Evolutionary conservation across 1,139 yeast genomes (phyloP), one percentile per base, ranked within the genome.

Genomic region (Debaryomycetaceae sp.): DNA sequence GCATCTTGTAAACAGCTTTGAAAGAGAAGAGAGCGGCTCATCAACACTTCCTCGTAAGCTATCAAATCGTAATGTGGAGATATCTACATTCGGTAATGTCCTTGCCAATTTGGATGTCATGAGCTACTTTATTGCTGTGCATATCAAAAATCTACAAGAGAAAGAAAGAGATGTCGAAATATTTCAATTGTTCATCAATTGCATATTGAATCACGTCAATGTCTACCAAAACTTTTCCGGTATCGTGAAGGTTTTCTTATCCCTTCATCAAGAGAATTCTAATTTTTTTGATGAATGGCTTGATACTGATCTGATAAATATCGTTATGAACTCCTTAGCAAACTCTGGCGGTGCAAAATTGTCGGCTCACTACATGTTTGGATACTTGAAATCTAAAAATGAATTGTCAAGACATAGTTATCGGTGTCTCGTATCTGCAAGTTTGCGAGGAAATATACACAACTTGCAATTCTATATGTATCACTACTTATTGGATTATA

Each of bases 201-300:
- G 78, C 48, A 41, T 72, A 6, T 52, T 74, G 24, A 65, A 69
- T 47, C 78, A 72, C 51, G 52, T 70, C 22, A 60, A 58, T 37
- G 45, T 63, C 13, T 58, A 65, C 46, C 76, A 71, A 46, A 72
- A 71, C 48, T 66, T 68, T 41, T 57, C 70, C 0, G 76, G 70
- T 0, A 51, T 63, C 2, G 59, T 60, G 0, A 51, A 56, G 35
- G 63, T 61, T 0, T 51, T 73, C 9, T 42, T 47, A 4, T 52
- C 52, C 5, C 43, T 70, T 6, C 55, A 59, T 27, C 45, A 51
- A 17, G 23, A 55, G 14, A 59, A 66, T 38, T 44, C 53, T 0
- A 39, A 47, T 5, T 53, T 60, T 27, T 22, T 48, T 8, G 24
- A 34, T 1, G 55, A 59, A 9, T 64, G 68, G 67, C 52, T 72